Conservation (phyloP, 345 rosid species). For the Passiflora organensis region DNA sequence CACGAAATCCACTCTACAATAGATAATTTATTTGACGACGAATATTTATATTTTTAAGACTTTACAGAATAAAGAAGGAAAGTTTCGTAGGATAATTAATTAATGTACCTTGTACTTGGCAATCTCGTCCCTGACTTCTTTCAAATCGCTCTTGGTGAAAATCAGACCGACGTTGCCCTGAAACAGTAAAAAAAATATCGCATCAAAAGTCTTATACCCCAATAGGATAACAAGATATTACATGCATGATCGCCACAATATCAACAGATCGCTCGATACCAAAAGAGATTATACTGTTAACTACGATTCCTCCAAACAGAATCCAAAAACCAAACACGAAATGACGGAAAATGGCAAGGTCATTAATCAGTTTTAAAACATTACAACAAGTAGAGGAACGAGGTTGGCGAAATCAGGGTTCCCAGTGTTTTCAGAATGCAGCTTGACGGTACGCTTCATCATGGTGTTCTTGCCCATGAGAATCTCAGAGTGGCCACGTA, state of each 20-base stretch:
- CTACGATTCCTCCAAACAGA: too few relatives aligned
- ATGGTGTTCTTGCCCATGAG: constrained; percentile 22
- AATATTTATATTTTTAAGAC: too few relatives aligned
- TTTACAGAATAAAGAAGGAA: too few relatives aligned
- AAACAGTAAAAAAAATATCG: background rate
- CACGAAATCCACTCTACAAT: too few relatives aligned
- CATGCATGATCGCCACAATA: too few relatives aligned
- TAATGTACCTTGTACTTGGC: constrained; percentile 16
- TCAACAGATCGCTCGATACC: background rate
- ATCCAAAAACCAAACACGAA: background rate
- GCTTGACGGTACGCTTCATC: constrained; percentile 16
- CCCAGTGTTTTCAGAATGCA: constrained; percentile 13
- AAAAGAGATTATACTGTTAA: too few relatives aligned
- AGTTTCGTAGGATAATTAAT: too few relatives aligned
- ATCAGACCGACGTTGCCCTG: constrained; percentile 19
- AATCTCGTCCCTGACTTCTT: constrained; percentile 18
- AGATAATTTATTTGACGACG: too few relatives aligned
- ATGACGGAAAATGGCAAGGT: background rate
- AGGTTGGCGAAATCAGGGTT: constrained; percentile 3
- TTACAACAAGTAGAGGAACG: constrained; percentile 17
- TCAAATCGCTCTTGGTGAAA: constrained; percentile 21
- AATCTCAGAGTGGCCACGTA: constrained; percentile 7
- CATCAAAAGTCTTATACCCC: background rate
- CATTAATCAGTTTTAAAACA: background rate
- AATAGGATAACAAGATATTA: too few relatives aligned